phyloP scores from a whole-genome alignment of 192 early-diverging fungal genomes.

The Backusella westeae region DNA sequence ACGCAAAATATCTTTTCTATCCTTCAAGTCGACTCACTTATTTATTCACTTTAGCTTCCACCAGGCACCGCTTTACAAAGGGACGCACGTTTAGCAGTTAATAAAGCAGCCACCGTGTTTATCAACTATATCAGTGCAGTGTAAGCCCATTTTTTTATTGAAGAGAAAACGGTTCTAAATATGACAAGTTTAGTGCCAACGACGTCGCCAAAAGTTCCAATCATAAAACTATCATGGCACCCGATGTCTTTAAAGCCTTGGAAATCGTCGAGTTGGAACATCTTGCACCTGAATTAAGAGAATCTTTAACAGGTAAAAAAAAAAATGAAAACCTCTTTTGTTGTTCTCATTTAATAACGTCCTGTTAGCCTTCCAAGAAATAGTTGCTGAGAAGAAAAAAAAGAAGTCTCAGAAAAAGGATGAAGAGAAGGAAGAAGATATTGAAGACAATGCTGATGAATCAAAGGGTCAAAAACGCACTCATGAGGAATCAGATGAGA shows the following conservation, averaged over 20 bases:
- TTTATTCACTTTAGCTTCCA: conserved; percentile 38
- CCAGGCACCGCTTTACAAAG: conserved; percentile 47
- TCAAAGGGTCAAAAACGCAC: conserved; percentile 20
- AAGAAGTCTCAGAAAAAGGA: conserved; percentile 24
- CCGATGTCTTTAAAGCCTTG: conserved; percentile 47
- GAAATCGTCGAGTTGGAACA: conserved; percentile 46
- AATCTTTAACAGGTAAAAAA: conserved; percentile 39
- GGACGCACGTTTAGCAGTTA: conserved; percentile 49
- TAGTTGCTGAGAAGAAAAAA: conserved; percentile 39
- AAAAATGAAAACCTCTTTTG: neutral
- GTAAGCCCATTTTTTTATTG: conserved; percentile 31
- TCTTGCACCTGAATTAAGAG: conserved; percentile 36
- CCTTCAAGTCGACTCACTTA: neutral
- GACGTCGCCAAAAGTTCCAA: conserved; percentile 42
- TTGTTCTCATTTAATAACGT: neutral
- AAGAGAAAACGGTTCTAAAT: neutral
- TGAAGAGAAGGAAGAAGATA: conserved; percentile 17
- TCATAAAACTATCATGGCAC: conserved; percentile 48
- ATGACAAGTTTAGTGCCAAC: conserved; percentile 37
- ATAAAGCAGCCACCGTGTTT: conserved; percentile 51
- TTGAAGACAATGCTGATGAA: conserved; percentile 2
- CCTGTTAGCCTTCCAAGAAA: conserved; percentile 38
- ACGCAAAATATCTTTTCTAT: neutral
- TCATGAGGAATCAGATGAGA: conserved; percentile 23
- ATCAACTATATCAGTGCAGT: conserved; percentile 48